Evolutionary conservation across 2,329 filamentous ascomycete species (phyloP).

Genomic region (Alternaria ventricosa): DNA sequence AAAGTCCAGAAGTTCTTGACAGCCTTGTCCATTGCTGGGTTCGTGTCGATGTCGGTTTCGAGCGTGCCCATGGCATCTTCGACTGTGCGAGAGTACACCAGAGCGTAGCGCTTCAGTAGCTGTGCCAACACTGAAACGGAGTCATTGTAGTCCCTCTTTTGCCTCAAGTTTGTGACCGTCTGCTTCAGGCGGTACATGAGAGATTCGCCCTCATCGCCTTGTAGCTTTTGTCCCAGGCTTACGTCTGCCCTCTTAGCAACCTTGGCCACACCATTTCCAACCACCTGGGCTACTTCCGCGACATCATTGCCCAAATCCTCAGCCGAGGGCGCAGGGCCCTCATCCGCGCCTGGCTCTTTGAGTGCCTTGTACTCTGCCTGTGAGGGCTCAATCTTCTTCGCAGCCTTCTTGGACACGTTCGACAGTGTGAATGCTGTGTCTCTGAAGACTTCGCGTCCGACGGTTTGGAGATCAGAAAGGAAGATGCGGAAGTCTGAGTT

Average conservation of each 20-base stretch:
- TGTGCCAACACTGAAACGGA: constrained; percentile 81
- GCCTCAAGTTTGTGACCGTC: constrained; percentile 74
- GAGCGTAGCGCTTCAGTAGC: constrained; percentile 78
- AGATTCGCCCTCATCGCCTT: constrained; percentile 74
- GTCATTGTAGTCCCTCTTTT: constrained; percentile 81
- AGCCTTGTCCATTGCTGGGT: constrained; percentile 76
- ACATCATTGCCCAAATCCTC: constrained; percentile 66
- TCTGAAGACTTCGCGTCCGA: constrained; percentile 83
- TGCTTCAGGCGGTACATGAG: constrained; percentile 78
- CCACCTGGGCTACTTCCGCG: constrained; percentile 53
- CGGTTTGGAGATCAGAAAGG: constrained; percentile 76
- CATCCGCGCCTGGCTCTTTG: constrained; percentile 59
- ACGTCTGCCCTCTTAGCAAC: constrained; percentile 66
- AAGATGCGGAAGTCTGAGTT: constrained; percentile 92
- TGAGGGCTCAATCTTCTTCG: constrained; percentile 74
- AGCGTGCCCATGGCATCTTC: constrained; percentile 70
- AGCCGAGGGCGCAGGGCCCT: constrained; percentile 59
- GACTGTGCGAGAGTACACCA: constrained; percentile 75
- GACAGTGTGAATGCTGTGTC: constrained; percentile 85
- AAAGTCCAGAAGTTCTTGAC: constrained; percentile 82
- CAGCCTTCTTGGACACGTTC: constrained; percentile 75
- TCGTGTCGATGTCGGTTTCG: constrained; percentile 74
- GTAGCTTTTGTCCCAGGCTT: constrained; percentile 76
- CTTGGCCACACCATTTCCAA: constrained; percentile 54
- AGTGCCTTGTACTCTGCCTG: constrained; percentile 64